A percentile compares a stretch with the other conserved stretches of the same genome.
Evolutionary conservation across 495 filamentous ascomycete species (phyloP).

Genomic region (Bacidia gigantensis): DNA sequence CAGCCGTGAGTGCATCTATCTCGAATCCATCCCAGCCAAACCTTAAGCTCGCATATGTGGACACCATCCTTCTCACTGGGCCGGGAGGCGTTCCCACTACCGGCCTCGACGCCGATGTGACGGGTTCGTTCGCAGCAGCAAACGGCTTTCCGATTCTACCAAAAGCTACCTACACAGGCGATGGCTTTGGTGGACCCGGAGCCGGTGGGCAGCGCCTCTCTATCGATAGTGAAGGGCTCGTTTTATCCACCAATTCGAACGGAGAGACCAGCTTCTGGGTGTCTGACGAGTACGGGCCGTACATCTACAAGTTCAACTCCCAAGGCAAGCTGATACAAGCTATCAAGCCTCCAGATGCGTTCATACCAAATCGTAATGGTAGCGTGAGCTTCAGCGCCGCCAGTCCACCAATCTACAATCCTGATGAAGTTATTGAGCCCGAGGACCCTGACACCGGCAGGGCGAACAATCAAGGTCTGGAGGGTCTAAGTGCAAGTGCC

Average conservation of each 20-base stretch:
- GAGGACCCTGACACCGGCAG: constrained; percentile 49
- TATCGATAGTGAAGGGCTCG: constrained; percentile 58
- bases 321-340: constrained; percentile 48
- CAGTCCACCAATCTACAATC: constrained; percentile 49
- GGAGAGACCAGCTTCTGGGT: constrained; percentile 51
- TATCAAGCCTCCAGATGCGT: constrained; percentile 52
- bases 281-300: constrained; percentile 70
- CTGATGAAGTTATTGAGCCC: constrained; percentile 29
- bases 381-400: constrained; percentile 43
- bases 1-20: constrained; percentile 36
- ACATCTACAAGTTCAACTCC: constrained; percentile 51
- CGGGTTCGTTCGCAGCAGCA: constrained; percentile 36
- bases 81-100: constrained; percentile 57
- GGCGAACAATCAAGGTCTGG: constrained; percentile 66
- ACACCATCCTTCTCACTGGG: constrained; percentile 53
- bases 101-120: constrained; percentile 53
- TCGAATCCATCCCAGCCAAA: constrained; percentile 48
- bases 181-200: constrained; percentile 56
- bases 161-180: constrained; percentile 49
- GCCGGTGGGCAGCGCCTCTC: constrained; percentile 47
- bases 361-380: constrained; percentile 53
- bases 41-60: constrained; percentile 47
- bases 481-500: constrained; percentile 50
- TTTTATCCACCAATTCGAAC: constrained; percentile 38
- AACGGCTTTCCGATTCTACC: constrained; percentile 52